Conservation (phyloP, 2,329 filamentous ascomycete species). For the Tolypocladium ovalisporum region DNA sequence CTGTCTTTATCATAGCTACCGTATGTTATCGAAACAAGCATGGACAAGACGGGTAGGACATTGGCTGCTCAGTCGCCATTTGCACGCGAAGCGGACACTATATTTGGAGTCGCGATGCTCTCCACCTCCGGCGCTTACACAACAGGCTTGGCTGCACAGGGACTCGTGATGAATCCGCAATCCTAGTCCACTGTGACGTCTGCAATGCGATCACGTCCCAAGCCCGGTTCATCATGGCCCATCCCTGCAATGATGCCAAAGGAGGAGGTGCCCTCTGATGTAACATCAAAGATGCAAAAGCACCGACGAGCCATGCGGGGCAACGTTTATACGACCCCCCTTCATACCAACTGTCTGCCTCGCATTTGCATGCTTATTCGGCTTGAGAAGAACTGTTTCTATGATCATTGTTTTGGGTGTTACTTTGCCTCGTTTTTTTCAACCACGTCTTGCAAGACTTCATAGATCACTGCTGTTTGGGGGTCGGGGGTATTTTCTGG, state of each 20-base stretch:
- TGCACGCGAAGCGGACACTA: not conserved
- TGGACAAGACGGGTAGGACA: not conserved
- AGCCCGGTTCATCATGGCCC: not conserved
- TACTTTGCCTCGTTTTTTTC: too few relatives aligned
- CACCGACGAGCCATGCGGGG: too few relatives aligned
- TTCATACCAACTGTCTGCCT: too few relatives aligned
- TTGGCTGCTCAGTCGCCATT: not conserved
- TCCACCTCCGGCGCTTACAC: not conserved
- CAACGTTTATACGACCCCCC: too few relatives aligned
- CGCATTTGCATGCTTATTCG: too few relatives aligned
- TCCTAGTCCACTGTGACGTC: not conserved
- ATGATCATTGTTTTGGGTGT: too few relatives aligned
- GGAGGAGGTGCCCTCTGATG: not conserved
- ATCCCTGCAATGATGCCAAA: not conserved
- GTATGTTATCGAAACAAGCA: not conserved
- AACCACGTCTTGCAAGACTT: too few relatives aligned
- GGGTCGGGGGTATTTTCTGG: too few relatives aligned
- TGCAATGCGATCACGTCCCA: not conserved
- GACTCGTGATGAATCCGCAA: not conserved
- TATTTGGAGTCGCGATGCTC: not conserved
- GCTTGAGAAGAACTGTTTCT: too few relatives aligned
- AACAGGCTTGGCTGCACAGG: not conserved
- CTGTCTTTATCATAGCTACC: not conserved
- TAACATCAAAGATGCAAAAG: not conserved
- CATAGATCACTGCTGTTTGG: too few relatives aligned